Conservation (phyloP, 2,329 filamentous ascomycete species). For the Fonsecaea multimorphosa region DNA sequence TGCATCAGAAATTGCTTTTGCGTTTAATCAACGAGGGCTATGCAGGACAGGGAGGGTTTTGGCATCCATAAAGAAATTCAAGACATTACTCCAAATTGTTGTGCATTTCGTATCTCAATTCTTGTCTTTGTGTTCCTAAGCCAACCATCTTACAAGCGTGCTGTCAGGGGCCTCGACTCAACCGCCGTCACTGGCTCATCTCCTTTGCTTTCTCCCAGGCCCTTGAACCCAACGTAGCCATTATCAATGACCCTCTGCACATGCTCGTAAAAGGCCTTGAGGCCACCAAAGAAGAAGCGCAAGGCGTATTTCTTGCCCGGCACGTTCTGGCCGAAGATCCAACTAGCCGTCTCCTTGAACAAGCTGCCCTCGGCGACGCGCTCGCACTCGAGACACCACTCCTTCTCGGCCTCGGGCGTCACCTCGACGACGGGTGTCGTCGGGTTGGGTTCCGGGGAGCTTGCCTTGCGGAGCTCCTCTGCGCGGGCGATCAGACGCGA, state of each 20-base stretch:
- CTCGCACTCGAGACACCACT: conserved; percentile 58
- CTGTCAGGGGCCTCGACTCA: neutral
- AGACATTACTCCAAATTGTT: neutral
- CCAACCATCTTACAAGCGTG: neutral
- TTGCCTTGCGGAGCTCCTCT: conserved; percentile 43
- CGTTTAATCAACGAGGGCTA: neutral
- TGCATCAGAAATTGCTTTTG: neutral
- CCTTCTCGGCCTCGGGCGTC: conserved; percentile 52
- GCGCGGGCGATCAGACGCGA: conserved; percentile 55
- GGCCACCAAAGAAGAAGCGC: conserved; percentile 36
- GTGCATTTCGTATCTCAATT: neutral
- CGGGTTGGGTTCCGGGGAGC: neutral
- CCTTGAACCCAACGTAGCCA: conserved; percentile 27
- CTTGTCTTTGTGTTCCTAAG: neutral
- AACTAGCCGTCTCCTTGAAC: conserved; percentile 57
- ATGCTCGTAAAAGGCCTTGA: conserved; percentile 30
- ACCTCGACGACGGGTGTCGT: conserved; percentile 54
- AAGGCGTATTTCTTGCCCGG: conserved; percentile 54
- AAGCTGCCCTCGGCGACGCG: conserved; percentile 44
- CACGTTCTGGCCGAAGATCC: conserved; percentile 63
- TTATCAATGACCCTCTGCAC: conserved; percentile 28
- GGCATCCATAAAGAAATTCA: neutral
- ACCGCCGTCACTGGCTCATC: neutral
- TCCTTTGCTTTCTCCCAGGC: neutral
- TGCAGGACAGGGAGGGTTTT: neutral